Evolutionary conservation across 192 early-diverging fungal species (phyloP).

Genomic region (Glomus cerebriforme): DNA sequence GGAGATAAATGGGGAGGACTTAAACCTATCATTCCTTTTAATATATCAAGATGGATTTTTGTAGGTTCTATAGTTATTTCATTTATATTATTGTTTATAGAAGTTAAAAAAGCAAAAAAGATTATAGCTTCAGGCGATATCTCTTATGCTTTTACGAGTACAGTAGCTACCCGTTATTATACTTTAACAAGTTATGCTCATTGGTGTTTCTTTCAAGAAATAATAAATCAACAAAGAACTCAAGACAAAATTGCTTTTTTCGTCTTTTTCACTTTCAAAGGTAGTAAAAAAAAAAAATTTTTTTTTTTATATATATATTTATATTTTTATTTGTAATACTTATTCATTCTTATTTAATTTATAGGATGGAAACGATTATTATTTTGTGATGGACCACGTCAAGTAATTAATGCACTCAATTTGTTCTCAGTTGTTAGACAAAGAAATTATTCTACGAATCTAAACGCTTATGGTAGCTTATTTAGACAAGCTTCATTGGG

Average conservation of each 20-base stretch:
- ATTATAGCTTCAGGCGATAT: conserved; percentile 75
- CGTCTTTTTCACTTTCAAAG: conserved; percentile 81
- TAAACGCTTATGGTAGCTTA: not conserved
- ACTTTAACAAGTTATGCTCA: conserved; percentile 74
- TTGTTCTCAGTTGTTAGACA: conserved; percentile 41
- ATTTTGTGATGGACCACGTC: conserved; percentile 82
- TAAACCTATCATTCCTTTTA: not conserved
- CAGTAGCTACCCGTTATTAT: conserved; percentile 76
- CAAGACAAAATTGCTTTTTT: conserved; percentile 76
- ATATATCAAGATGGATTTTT: conserved; percentile 46
- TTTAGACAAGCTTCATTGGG: not conserved
- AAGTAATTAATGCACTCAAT: conserved; percentile 63
- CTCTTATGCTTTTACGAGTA: conserved; percentile 71
- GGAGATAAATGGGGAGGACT: not conserved
- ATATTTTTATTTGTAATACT: not conserved
- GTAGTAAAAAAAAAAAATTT: conserved; percentile 39
- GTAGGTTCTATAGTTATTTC: conserved; percentile 71
- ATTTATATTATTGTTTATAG: conserved; percentile 69
- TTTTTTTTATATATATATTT: not conserved
- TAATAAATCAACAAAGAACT: conserved; percentile 60
- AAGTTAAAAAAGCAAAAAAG: conserved; percentile 66
- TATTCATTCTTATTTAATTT: not conserved
- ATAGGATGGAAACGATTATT: conserved; percentile 82
- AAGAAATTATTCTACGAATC: not conserved
- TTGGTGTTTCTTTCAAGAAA: conserved; percentile 79